Evolutionary conservation across 768 basidiomycete genomes (phyloP), one percentile per base, ranked within the genome.

Genomic region (Leccinum subgranulosum): DNA sequence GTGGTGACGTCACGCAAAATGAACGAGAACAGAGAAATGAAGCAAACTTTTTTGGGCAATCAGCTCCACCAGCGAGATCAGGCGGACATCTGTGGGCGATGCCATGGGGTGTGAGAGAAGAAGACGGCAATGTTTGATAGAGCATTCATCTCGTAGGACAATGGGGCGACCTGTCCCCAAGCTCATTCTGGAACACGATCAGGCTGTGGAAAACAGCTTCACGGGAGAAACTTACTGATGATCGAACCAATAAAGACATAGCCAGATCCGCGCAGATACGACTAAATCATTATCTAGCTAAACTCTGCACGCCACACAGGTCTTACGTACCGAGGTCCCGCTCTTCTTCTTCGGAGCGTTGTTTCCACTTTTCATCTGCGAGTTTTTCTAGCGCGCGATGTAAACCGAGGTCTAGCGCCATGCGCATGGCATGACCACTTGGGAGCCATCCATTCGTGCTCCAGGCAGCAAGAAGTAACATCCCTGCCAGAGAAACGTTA

Each of bases 241-340:
- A 76, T 96, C 94, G 66, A 96, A 93, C 91, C 93, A 93, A 70
- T 95, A 96, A 45, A 96, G 81, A 69, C 93, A 94, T 58, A 95
- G 77, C 94, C 94, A 97, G 60, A 95, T 93, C 51, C 94, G 82
- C 3, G 93, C 92, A 59, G 93, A 94, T 7, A 96, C 88, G 48
- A 96, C 91, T 92, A 67, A 58, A 36, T 53, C 15, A n/a, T 4
- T 51, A 25, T 62, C 48, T 46, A 55, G 63, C 28, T 52, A 21
- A 56, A 41, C 10, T 31, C 23, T 9, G 23, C 49, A 39, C 46
- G 15, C 45, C 21, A 52, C 49, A 25, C 7, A 33, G 15, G 58
- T 43, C 9, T 55, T 25, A 69, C 76, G 58, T 76, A 90, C 91
- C 87, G 34, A 96, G 79, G 67, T 96, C 87, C 55, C 94, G 77